Base-by-base conservation (phyloP, 1,284 basidiomycete species). In the Ceratobasidium sp. region DNA sequence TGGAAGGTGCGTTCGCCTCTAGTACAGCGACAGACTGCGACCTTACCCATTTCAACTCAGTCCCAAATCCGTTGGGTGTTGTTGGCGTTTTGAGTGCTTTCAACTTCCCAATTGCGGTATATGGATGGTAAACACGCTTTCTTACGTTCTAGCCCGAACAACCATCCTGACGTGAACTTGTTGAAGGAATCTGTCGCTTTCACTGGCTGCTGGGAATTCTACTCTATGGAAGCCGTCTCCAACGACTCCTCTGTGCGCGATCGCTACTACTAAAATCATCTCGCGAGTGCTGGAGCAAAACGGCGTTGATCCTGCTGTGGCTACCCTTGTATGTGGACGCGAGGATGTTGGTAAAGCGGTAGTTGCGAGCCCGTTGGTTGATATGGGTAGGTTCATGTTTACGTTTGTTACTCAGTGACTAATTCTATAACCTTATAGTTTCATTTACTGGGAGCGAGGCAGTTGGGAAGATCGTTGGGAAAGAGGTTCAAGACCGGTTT, bases 181-280 rank as follows among this genome's bases (percentile, higher is more conserved):
- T 39, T 80, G 66, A 69, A 95, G 94, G 96, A 98, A 98, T 84
- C 88, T 98, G 60, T 90, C 95, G 1, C 87, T 98, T 37, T 95
- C 95, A 1, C 86, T 98, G 74, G 92, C 94, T 1, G 94, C 95
- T 45, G 96, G 96, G 8, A 98, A 98, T 83, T 91, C 95, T 1
- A 97, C 95, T 0, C 86, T 99, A 60, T 99, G 96, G 96, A 98
- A 98, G 83, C 96, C 96, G 1, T 93, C 95, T 0, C 94, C 93
- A 0, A 94, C 90, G 3, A 98, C 97, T 0, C 93, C 96, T 0
- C 85, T 97, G 56, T 95, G 90, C 82, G 89, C 95, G 13, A 94
- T 98, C 76, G 96, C 96, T 0, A 90, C 95, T 15, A 96, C 94
- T 42, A 92, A 91, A 82, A 94, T 98, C 80, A 87, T 99, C 56